Percentiles rank a stretch among this genome's conserved stretches.
Conservation (phyloP, 2,329 filamentous ascomycete genomes). For the Apiospora kogelbergensis region DNA sequence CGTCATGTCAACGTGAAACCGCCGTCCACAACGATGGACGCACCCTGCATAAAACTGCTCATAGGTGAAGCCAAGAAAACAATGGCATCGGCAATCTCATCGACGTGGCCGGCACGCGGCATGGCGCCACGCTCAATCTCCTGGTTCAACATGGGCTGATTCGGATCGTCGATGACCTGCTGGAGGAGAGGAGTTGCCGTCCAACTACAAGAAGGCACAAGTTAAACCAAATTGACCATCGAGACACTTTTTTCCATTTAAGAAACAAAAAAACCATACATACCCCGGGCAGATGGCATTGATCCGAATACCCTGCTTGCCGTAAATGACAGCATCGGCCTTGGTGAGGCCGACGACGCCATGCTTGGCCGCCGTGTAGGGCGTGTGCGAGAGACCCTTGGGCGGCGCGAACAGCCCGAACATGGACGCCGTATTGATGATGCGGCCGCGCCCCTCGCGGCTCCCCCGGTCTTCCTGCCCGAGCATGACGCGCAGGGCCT, state of each 20-base stretch:
- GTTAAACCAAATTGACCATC: constrained; percentile 21
- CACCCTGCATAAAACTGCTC: constrained; percentile 53
- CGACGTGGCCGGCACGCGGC: constrained; percentile 44
- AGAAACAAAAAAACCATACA: not conserved
- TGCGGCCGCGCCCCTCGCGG: constrained; percentile 45
- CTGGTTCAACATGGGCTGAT: constrained; percentile 40
- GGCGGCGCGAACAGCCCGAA: constrained; percentile 45
- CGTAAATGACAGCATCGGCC: not conserved
- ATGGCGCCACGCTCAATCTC: constrained; percentile 48
- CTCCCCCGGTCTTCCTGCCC: constrained; percentile 44
- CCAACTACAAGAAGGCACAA: constrained; percentile 19
- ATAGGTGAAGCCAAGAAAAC: constrained; percentile 51
- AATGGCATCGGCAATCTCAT: constrained; percentile 55
- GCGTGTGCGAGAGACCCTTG: not conserved
- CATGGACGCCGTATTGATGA: constrained; percentile 56
- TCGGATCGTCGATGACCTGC: not conserved
- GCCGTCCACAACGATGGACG: constrained; percentile 47
- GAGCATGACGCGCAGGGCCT: constrained; percentile 51
- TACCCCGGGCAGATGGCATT: not conserved
- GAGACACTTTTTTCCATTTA: no score
- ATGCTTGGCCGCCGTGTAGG: constrained; percentile 9
- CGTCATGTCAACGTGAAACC: constrained; percentile 31
- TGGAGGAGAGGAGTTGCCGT: not conserved
- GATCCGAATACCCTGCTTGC: not conserved
- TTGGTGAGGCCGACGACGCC: constrained; percentile 2